These are phyloP conservation scores for Mimosa pudica DNA, from an alignment of 306 rosid genomes.

Conservation along the genomic window DNA sequence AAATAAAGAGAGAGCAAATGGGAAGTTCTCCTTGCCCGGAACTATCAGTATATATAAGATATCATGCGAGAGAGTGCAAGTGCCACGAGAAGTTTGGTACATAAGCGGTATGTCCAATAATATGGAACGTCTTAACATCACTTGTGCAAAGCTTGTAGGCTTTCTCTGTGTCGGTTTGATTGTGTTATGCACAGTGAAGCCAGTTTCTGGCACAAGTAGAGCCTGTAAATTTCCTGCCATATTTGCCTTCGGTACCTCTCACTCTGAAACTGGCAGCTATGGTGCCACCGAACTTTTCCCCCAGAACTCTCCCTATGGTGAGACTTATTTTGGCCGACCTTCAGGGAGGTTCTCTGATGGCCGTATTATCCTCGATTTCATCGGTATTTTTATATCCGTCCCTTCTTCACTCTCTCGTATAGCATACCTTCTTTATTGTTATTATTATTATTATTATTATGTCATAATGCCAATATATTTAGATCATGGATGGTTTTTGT, in stretches of 20 bases:
- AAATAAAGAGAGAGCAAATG: neutral
- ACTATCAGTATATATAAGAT: neutral
- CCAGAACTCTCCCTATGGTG: slow-evolving; percentile 44
- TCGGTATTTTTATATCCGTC: neutral
- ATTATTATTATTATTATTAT: no score
- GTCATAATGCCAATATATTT: neutral
- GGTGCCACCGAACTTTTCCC: neutral
- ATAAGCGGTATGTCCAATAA: slow-evolving; percentile 31
- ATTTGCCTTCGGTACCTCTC: slow-evolving; percentile 60
- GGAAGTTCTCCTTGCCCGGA: neutral
- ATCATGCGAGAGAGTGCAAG: neutral
- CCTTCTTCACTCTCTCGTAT: neutral
- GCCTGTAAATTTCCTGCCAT: slow-evolving; percentile 52
- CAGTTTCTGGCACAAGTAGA: slow-evolving; percentile 26
- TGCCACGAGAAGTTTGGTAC: neutral
- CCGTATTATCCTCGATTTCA: neutral
- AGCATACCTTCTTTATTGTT: no score
- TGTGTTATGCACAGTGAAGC: slow-evolving; percentile 14
- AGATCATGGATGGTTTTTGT: neutral
- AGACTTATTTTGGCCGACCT: slow-evolving; percentile 42
- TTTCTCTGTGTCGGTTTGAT: neutral
- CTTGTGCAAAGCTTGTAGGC: slow-evolving; percentile 1
- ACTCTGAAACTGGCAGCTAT: slow-evolving; percentile 56
- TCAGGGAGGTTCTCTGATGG: slow-evolving; percentile 36
- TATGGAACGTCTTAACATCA: slow-evolving; percentile 20